These are phyloP conservation scores for Thelonectria rubi DNA, from an alignment of 2,329 filamentous ascomycete genomes.

Conservation along the genomic window DNA sequence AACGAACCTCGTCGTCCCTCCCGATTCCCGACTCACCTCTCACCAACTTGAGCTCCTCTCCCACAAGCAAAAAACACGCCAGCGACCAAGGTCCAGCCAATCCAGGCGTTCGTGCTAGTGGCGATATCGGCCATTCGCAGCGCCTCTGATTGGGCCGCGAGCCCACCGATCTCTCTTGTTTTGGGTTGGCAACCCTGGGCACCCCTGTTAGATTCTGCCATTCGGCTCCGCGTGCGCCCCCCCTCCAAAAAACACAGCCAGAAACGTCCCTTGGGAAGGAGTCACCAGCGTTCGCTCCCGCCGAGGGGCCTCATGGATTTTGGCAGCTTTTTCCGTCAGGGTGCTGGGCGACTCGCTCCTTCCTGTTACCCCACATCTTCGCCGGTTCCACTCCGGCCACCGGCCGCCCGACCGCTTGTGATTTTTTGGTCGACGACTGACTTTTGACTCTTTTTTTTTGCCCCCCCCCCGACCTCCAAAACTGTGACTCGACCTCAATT, in stretches of 20 bases:
- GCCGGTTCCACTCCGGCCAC: conserved; percentile 34
- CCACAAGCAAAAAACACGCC: conserved; percentile 2
- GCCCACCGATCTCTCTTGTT: conserved; percentile 12
- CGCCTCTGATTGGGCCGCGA: conserved; percentile 24
- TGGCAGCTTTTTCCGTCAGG: conserved; percentile 3
- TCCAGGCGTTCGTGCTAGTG: conserved; percentile 34
- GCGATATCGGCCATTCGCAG: conserved; percentile 39
- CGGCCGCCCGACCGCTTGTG: conserved; percentile 35
- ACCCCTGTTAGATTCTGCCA: background rate
- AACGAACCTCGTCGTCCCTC: conserved; percentile 3
- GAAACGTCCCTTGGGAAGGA: conserved; percentile 24
- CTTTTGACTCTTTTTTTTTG: conserved; percentile 28
- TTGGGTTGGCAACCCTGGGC: conserved; percentile 9
- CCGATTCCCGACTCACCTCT: too few relatives aligned
- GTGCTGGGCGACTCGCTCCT: conserved; percentile 6
- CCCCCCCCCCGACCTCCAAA: conserved; percentile 24
- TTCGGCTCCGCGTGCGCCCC: conserved; percentile 31
- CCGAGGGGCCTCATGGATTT: background rate
- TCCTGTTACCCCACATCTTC: conserved; percentile 33
- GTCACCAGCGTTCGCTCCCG: conserved; percentile 22
- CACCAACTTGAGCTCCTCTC: too few relatives aligned
- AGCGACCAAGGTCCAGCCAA: conserved; percentile 26
- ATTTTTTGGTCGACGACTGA: conserved; percentile 25
- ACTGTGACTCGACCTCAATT: conserved; percentile 30
- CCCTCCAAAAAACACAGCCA: background rate